Evolutionary conservation across 2,329 filamentous ascomycete genomes (phyloP), one percentile per base, ranked within the genome.

Genomic region (Aspergillus uvarum): DNA sequence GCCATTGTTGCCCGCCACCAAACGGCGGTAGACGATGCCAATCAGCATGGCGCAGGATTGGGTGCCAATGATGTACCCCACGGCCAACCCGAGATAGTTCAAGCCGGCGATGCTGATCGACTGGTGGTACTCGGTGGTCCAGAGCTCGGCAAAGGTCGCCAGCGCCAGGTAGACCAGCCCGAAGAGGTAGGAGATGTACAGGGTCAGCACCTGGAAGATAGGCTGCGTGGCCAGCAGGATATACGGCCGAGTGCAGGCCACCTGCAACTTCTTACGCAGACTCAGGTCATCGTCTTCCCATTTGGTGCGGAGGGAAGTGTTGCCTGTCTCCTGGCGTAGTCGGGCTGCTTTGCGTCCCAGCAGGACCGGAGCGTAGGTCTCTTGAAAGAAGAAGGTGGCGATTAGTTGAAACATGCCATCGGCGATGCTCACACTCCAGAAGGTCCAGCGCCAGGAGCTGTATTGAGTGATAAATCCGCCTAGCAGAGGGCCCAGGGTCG

Each of bases 401-500:
- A 82, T 75, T 10, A 82, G 60, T 69, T 90, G 87, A 54, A 91
- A 83, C 11, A 84, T 60, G 1, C 80, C 87, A 58, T 86, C 85
- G 29, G 79, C 78, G 58, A 90, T 87, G 1, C 85, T 84, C 0
- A 86, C 89, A 0, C 85, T 80, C 74, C 83, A 90, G 76, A 91
- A 92, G 8, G 85, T 83, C 89, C 89, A 92, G 42, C 88, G 82
- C 89, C 89, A 92, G 1, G 82, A 86, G 7, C 82, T 85, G 78
- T 83, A 61, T 66, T 88, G 76, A 0, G 85, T 80, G 22, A 90
- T 85, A 68, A 87, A 90, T 0, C 85, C 87, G 10, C 87, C 87
- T 0, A 82, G 82, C 1, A 90, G 84, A 0, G 88, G 88, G 0
- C 87, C 88, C 3, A 89, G 75, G 0, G 85, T 85, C 2, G 87